phyloP scores from a whole-genome alignment of 139 green algal genomes.

The Chlamydomonas urium region DNA sequence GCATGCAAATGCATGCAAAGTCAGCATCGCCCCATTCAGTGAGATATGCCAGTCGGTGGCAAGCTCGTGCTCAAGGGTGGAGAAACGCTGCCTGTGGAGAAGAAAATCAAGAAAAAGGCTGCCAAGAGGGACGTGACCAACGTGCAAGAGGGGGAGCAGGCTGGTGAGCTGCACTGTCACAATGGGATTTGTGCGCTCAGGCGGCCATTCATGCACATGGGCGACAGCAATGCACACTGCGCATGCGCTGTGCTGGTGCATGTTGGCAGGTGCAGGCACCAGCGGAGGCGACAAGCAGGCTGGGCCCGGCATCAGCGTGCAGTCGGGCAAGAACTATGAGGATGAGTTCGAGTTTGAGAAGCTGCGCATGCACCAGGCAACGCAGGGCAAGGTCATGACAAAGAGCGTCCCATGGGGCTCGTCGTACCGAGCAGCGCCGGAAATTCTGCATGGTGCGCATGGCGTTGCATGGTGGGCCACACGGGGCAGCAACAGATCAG shows the following conservation, averaged over 20 bases:
- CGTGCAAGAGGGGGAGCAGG: too few species aligned
- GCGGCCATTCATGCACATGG: too few species aligned
- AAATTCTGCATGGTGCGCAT: conserved; percentile 6
- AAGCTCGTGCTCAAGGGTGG: neutral
- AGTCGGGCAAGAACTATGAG: neutral
- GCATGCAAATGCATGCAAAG: too few species aligned
- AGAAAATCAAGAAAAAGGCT: neutral
- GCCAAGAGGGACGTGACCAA: too few species aligned
- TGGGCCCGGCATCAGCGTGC: neutral
- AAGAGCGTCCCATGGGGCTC: neutral
- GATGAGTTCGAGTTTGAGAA: conserved; percentile 4
- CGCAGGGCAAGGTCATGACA: neutral
- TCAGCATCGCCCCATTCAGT: too few species aligned
- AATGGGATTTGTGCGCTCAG: too few species aligned
- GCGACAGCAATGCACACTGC: too few species aligned
- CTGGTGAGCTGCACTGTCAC: too few species aligned
- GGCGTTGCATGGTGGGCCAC: too few species aligned
- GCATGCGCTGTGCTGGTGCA: too few species aligned
- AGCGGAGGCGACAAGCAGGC: neutral
- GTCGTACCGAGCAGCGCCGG: neutral
- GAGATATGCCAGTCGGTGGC: neutral
- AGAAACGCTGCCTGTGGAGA: neutral
- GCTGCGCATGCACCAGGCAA: too few species aligned
- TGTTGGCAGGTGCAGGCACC: neutral
- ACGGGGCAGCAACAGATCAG: too few species aligned